Evolutionary conservation across 768 basidiomycete genomes (phyloP).

Genomic region (Mycena vulgaris): DNA sequence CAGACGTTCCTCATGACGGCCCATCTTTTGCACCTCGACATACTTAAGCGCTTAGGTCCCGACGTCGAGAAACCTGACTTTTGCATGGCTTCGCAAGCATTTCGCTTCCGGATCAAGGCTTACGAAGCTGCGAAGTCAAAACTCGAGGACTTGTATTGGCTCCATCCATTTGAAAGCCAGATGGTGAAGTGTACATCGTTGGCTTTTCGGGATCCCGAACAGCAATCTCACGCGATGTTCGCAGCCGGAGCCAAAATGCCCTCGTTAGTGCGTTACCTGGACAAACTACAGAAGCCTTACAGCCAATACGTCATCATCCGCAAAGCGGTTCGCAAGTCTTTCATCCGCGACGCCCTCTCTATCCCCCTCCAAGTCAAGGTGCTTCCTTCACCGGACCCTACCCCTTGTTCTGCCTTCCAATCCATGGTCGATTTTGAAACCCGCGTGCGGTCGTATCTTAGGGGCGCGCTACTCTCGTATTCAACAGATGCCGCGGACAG

Average conservation of each 20-base stretch:
- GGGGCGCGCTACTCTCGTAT: slow-evolving; percentile 1
- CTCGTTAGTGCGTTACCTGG: slow-evolving; percentile 16
- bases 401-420: slow-evolving; percentile 13
- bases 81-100: slow-evolving; percentile 13
- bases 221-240: background rate
- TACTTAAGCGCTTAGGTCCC: slow-evolving; percentile 22
- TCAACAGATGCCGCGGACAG: slow-evolving; percentile 1
- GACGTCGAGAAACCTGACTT: slow-evolving; percentile 27
- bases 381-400: slow-evolving; percentile 15
- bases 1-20: slow-evolving; percentile 14
- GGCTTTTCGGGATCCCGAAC: slow-evolving; percentile 5
- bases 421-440: slow-evolving; percentile 16
- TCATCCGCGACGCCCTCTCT: slow-evolving; percentile 21
- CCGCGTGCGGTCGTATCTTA: slow-evolving; percentile 25
- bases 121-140: slow-evolving; percentile 26
- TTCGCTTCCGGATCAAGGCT: background rate
- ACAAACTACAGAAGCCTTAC: slow-evolving; percentile 27
- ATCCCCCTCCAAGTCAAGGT: slow-evolving; percentile 17
- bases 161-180: slow-evolving; percentile 18
- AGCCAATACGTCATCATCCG: slow-evolving; percentile 22
- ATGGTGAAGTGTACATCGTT: slow-evolving; percentile 17
- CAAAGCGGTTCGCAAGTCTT: slow-evolving; percentile 20
- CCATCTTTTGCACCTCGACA: slow-evolving; percentile 14
- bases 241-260: slow-evolving; percentile 23
- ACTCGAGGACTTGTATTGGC: slow-evolving; percentile 15